Evolutionary conservation across 2,329 filamentous ascomycete genomes (phyloP), one percentile per base, ranked within the genome.

Genomic region (Pseudogymnoascus sp.): DNA sequence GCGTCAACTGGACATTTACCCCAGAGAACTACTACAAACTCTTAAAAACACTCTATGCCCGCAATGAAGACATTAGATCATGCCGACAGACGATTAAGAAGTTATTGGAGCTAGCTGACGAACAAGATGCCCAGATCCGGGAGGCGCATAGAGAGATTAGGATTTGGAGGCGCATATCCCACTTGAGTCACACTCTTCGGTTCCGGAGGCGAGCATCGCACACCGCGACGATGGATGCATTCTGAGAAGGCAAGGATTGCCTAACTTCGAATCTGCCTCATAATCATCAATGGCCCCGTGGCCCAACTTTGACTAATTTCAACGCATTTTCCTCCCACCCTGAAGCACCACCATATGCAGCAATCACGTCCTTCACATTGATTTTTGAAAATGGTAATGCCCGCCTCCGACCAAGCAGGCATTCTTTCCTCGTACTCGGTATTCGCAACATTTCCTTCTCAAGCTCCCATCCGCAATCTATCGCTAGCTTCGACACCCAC

Each of bases 381-480:
- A 77, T 65, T 8, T 76, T 67, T 38, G 58, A 66, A 58, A 65
- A 69, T 4, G 47, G 39, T 58, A 30, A 58, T 14, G 14, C 60
- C 58, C 68, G 67, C 43, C 70, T 74, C 33, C 90, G 81, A 3
- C 92, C 92, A 39, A 97, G 71, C 30, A 99, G 77, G 0, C 87
- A 90, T 15, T 87, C 85, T 73, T 97, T 97, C 64, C 94, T 80
- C 38, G 93, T 97, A 72, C 90, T 95, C 0, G 94, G 94, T 64
- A 99, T 97, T 50, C 93, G 81, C 68, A 99, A 74, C 78, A 94
- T 86, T 68, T 96, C 93, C 64, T 82, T 89, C 74, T 97, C 91
- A 0, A 90, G 81, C 4, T 79, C 75, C 79, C 87, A 96, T 1
- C 89, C 89, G 64, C 91, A 84, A 62, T 89, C 86, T 33, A 78